Base-by-base conservation (phyloP, 148 eudicot genomes). In the Vaccinium macrocarpon region DNA sequence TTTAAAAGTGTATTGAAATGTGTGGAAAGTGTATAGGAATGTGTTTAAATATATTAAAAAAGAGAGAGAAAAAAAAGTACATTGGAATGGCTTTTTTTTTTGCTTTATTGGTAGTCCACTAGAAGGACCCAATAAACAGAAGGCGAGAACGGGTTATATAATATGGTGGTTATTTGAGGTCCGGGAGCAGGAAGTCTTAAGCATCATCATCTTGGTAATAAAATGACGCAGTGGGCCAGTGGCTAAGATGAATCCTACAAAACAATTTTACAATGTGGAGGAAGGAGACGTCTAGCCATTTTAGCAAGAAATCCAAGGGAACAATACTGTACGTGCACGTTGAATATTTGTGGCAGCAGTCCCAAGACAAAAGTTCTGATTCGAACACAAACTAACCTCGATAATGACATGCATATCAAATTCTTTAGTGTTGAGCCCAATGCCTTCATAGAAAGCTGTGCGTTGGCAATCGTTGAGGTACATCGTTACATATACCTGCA, bases 331-430 rank as follows among this genome's bases (percentile, higher is more conserved):
- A 23, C 3, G n/a, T 42, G n/a, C 2, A 8, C 51, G 6, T 21
- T 6, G 48, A 19, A 64, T 12, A 25, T 27, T 7, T 25, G 25
- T 66, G 13, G 16, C 72, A 66, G 11, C 48, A 71, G 19, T 32
- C 76, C 76, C 48, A 71, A 71, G 32, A 27, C 48, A 32, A 14
- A 71, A 71, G 42, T 15, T 9, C 21, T 1, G 8, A 76, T 49
- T 32, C 19, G 8, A 48, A 18, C 18, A 46, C 8, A 68, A 59
- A 52, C 92, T 89, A 85, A 95, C 99, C 98, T 97, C 99, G 72
- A 97, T 97, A 86, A 97, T 92, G 85, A 97, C 99, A 82, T 97
- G 99, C 99, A 97, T 95, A 84, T 97, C 99, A 55, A 97, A 97
- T 82, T 95, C 98, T 84, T 97, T 95, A 8, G 99, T 93, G 89